Percentiles rank a stretch among this genome's conserved stretches.
phyloP scores from a whole-genome alignment of 805 yeast species.

The Saturnispora halmiae region DNA sequence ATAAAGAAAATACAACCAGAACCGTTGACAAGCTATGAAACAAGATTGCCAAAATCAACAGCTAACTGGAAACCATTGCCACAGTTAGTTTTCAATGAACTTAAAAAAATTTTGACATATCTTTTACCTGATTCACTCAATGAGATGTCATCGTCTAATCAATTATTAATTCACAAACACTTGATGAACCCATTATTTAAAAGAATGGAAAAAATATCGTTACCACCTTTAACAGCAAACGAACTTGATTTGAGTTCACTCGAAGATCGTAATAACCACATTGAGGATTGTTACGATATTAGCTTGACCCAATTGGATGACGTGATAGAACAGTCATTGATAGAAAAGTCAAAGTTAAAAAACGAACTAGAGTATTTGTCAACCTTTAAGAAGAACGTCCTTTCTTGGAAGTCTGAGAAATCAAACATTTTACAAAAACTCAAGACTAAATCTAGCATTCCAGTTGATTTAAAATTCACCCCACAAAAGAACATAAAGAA shows the following conservation, averaged over 20 bases:
- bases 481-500: not conserved
- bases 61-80: slow-evolving; percentile 10
- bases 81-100: slow-evolving; percentile 2
- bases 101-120: slow-evolving; percentile 9
- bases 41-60: slow-evolving; percentile 8
- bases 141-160: not conserved
- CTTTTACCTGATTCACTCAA: slow-evolving; percentile 8
- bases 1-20: not conserved
- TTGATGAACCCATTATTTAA: slow-evolving; percentile 19
- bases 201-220: slow-evolving; percentile 16
- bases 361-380: slow-evolving; percentile 18
- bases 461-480: slow-evolving; percentile 1
- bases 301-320: slow-evolving; percentile 23
- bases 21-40: slow-evolving; percentile 2
- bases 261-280: slow-evolving; percentile 17
- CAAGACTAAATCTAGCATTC: slow-evolving; percentile 1
- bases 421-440: slow-evolving; percentile 12
- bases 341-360: slow-evolving; percentile 17
- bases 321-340: slow-evolving; percentile 17
- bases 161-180: slow-evolving; percentile 12
- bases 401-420: slow-evolving; percentile 14
- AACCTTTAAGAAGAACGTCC: slow-evolving; percentile 15
- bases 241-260: slow-evolving; percentile 23
- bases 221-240: slow-evolving; percentile 22
- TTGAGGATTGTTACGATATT: slow-evolving; percentile 21